Conservation (phyloP, 805 yeast species). For the Zygoascus biomembranicola region DNA sequence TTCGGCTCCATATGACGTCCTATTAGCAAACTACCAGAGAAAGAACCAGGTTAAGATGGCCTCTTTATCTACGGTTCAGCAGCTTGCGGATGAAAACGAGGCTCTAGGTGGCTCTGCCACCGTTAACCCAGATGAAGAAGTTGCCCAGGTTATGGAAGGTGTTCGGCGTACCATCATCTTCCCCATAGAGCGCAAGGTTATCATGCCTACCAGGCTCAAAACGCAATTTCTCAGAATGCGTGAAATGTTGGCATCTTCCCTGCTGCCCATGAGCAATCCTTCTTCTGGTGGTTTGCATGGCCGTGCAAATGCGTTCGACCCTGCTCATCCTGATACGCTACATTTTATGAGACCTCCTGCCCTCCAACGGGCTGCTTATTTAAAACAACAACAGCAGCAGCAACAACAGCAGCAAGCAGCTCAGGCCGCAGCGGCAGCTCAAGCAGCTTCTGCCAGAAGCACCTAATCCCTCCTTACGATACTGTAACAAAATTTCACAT, state of each 20-base stretch:
- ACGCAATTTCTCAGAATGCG: constrained; percentile 76
- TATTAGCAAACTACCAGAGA: constrained; percentile 83
- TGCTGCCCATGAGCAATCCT: constrained; percentile 35
- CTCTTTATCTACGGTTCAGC: constrained; percentile 31
- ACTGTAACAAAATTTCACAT: neutral
- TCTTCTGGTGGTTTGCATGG: constrained; percentile 35
- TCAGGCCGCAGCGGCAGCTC: neutral
- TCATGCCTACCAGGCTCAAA: constrained; percentile 63
- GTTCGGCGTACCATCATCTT: constrained; percentile 43
- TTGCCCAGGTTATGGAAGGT: constrained; percentile 85
- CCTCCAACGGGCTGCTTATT: constrained; percentile 8
- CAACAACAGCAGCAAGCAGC: constrained; percentile 11
- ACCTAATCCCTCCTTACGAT: neutral
- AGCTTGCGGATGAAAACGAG: constrained; percentile 29
- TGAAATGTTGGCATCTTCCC: constrained; percentile 89
- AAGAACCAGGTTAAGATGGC: constrained; percentile 87
- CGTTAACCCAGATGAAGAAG: constrained; percentile 84
- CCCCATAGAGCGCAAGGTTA: constrained; percentile 70
- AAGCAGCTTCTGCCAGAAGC: neutral
- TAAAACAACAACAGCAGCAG: constrained; percentile 13
- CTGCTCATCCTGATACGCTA: constrained; percentile 56
- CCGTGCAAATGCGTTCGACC: constrained; percentile 66
- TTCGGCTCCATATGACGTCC: constrained; percentile 82
- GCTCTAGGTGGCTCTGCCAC: constrained; percentile 29
- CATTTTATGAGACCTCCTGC: constrained; percentile 26